These are phyloP conservation scores for Trametes gibbosa DNA, from an alignment of 768 basidiomycete species.

Conservation along the genomic window DNA sequence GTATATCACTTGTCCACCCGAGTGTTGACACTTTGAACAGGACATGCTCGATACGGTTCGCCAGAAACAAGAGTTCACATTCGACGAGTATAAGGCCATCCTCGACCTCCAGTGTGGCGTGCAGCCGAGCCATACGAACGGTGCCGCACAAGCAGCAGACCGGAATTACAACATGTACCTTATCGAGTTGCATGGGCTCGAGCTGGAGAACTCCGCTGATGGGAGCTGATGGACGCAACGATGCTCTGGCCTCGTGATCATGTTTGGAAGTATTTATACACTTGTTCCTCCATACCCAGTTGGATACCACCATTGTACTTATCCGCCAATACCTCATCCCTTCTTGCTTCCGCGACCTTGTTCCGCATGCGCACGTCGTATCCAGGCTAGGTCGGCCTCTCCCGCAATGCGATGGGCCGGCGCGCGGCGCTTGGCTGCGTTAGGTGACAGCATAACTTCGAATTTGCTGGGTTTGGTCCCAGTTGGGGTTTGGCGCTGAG, in stretches of 20 bases:
- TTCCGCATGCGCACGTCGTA: conserved; percentile 21
- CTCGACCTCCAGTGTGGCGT: conserved; percentile 87
- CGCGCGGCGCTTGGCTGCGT: conserved; percentile 26
- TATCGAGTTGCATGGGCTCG: conserved; percentile 85
- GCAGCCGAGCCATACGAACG: conserved; percentile 55
- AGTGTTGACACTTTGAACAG: conserved; percentile 36
- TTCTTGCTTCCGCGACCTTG: neutral
- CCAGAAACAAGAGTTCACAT: conserved; percentile 62
- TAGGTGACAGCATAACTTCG: conserved; percentile 31
- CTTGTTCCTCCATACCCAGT: conserved; percentile 13
- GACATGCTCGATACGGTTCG: conserved; percentile 75
- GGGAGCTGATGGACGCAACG: conserved; percentile 9
- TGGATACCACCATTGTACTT: conserved; percentile 22
- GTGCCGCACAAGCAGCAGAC: conserved; percentile 52
- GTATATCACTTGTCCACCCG: neutral
- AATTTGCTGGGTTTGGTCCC: conserved; percentile 22
- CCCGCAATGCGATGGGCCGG: conserved; percentile 24
- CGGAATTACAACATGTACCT: conserved; percentile 83
- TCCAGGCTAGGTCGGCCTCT: conserved; percentile 37
- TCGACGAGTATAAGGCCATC: conserved; percentile 93
- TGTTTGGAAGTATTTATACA: conserved; percentile 21
- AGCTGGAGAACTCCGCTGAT: conserved; percentile 49
- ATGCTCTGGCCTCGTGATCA: neutral
- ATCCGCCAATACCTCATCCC: conserved; percentile 10
- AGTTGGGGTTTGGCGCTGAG: neutral